Base-by-base conservation (phyloP, 345 rosid species). In the Gossypium australe region DNA sequence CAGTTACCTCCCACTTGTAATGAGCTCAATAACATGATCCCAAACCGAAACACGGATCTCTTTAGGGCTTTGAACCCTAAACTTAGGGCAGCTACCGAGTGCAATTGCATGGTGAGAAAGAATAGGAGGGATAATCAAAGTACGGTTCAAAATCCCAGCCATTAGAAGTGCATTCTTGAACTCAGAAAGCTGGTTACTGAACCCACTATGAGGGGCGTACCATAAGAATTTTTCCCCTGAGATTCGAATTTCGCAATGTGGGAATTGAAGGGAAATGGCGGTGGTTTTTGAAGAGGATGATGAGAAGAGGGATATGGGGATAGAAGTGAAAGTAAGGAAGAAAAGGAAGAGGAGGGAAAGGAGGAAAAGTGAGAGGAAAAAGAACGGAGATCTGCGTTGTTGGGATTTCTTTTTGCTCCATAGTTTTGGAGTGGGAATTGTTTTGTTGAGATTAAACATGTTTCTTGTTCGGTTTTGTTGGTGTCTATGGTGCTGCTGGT, bases 61-160 rank as follows among this genome's bases (percentile, higher is more conserved):
- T 18, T 74, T 80, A 8, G 97, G 84, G 13, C 9, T 79, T 65
- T 66, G 78, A 75, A 95, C 94, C 89, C 99, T 88, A 75, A 95
- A 91, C 80, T 93, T 95, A 3, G 99, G 98, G 83, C 99, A 95
- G 76, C 97, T 95, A 6, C 97, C 99, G 10, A 95, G 96, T 73
- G 87, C 94, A 16, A 95, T 87, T 2, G 98, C 99, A 67, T 95
- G 97, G 83, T 95, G 98, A 80, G 91, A 92, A 3, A 95, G 91
- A 51, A 95, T 77, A 48, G 99, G 99, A 73, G 98, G 97, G 45
- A 95, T 82, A 56, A 91, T 79, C 68, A 95, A 75, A 16, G 99
- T 91, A 78, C 99, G 89, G 73, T 95, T 91, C 65, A 95, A 80
- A 67, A 93, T 86, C 48, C 76, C 89, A 20, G 97, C 94, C 87